Percentiles rank a stretch among this genome's conserved stretches.
phyloP scores from a whole-genome alignment of 208 protist species.

The Trypanosoma grayi region DNA sequence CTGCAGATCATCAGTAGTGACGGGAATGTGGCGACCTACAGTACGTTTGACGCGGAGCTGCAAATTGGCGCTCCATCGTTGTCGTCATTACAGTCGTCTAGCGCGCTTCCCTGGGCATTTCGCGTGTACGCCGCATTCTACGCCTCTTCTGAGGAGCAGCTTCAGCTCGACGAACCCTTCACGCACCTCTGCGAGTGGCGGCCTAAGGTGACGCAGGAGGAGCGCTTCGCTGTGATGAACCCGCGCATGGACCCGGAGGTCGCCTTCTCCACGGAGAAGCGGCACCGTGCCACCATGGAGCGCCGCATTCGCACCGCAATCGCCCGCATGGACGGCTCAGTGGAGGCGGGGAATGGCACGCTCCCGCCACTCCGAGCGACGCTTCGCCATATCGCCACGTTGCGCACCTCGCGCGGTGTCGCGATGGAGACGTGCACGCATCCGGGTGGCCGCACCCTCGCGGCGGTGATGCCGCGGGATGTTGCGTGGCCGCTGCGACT shows the following conservation, averaged over 20 bases:
- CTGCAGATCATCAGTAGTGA: constrained; percentile 23
- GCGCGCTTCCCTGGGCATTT: constrained; percentile 1
- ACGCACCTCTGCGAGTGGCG: constrained; percentile 16
- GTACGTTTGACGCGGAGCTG: constrained; percentile 9
- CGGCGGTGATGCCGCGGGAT: constrained; percentile 17
- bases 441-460: constrained; percentile 8
- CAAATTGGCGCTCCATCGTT: neutral
- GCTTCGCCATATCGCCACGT: constrained; percentile 23
- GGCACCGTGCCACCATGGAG: constrained; percentile 6
- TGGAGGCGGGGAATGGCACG: neutral
- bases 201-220: constrained; percentile 9
- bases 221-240: constrained; percentile 21
- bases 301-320: constrained; percentile 22
- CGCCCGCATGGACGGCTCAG: constrained; percentile 3
- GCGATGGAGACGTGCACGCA: constrained; percentile 9
- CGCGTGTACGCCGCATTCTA: constrained; percentile 26
- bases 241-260: constrained; percentile 14
- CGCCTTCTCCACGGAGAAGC: constrained; percentile 7
- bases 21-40: constrained; percentile 14
- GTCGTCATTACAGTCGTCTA: neutral
- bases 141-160: constrained; percentile 14
- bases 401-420: constrained; percentile 3
- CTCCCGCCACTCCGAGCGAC: neutral
- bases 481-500: constrained; percentile 23
- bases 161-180: constrained; percentile 19